A percentile compares a stretch with the other conserved stretches of the same genome.
Evolutionary conservation across 1,284 basidiomycete species (phyloP).

Genomic region (Ceratobasidium sp.): DNA sequence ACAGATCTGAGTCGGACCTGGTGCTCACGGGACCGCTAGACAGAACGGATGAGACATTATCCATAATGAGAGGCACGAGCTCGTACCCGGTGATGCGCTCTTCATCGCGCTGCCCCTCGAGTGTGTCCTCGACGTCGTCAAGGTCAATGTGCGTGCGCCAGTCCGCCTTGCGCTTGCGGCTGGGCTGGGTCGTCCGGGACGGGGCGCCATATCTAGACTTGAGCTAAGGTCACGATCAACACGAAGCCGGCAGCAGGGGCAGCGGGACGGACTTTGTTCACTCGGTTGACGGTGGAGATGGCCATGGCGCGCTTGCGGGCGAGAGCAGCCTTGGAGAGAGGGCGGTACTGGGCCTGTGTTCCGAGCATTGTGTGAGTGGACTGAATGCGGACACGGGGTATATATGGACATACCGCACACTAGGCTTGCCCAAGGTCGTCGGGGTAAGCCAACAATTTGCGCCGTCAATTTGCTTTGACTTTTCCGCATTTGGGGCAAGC

Average conservation of each 20-base stretch:
- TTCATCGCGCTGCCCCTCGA: constrained; percentile 77
- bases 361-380: constrained; percentile 30
- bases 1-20: constrained; percentile 73
- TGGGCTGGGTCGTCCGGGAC: constrained; percentile 71
- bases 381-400: background rate
- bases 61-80: constrained; percentile 6
- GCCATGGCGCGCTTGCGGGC: constrained; percentile 34
- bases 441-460: constrained; percentile 1
- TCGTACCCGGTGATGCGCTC: constrained; percentile 78
- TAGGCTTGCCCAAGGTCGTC: background rate
- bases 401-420: constrained; percentile 26
- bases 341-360: constrained; percentile 35
- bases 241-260: background rate
- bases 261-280: constrained; percentile 28
- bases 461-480: constrained; percentile 34
- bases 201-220: constrained; percentile 59
- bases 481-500: constrained; percentile 35
- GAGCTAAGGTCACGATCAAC: constrained; percentile 37
- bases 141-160: constrained; percentile 94
- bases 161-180: constrained; percentile 86
- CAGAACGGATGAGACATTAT: constrained; percentile 17
- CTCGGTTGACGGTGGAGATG: constrained; percentile 35
- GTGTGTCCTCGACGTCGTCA: constrained; percentile 70
- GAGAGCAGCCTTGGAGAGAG: constrained; percentile 37
- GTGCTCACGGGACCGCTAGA: constrained; percentile 65